Conservation (phyloP, 2,329 filamentous ascomycete species). For the Scedosporium minutisporum region DNA sequence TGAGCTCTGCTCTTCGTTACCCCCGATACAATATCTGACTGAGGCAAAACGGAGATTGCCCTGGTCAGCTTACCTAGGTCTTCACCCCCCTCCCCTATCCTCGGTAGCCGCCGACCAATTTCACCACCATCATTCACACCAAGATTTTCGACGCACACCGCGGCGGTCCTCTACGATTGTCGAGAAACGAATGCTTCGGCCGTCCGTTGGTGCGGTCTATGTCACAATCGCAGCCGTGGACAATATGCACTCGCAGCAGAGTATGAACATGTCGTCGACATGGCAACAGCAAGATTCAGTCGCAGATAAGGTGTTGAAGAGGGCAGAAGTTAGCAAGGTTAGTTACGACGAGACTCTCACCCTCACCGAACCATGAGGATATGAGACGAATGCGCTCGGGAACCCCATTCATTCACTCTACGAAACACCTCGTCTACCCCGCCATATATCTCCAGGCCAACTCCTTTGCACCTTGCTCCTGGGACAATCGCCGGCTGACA, state of each 20-base stretch:
- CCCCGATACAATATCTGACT: neutral
- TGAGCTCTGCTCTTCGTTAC: neutral
- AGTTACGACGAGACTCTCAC: slow-evolving; percentile 16
- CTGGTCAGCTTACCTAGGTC: neutral
- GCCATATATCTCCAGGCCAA: neutral
- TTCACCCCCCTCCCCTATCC: neutral
- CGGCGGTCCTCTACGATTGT: neutral
- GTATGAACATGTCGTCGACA: slow-evolving; percentile 46
- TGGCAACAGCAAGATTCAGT: slow-evolving; percentile 55
- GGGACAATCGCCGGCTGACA: neutral
- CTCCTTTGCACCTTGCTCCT: neutral
- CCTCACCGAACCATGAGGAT: slow-evolving; percentile 6
- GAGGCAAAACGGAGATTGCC: neutral
- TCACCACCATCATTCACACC: neutral
- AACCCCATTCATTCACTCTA: neutral
- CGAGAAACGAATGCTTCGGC: neutral
- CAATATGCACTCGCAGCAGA: slow-evolving; percentile 7
- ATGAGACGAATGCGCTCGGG: slow-evolving; percentile 10
- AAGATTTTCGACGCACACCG: neutral
- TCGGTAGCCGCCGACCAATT: neutral
- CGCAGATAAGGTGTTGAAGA: slow-evolving; percentile 59
- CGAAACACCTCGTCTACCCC: neutral
- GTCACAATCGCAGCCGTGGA: neutral
- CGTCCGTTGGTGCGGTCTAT: neutral
- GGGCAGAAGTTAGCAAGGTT: slow-evolving; percentile 69